phyloP scores from a whole-genome alignment of 169 alveolate species.

The Plasmodium vivax region DNA sequence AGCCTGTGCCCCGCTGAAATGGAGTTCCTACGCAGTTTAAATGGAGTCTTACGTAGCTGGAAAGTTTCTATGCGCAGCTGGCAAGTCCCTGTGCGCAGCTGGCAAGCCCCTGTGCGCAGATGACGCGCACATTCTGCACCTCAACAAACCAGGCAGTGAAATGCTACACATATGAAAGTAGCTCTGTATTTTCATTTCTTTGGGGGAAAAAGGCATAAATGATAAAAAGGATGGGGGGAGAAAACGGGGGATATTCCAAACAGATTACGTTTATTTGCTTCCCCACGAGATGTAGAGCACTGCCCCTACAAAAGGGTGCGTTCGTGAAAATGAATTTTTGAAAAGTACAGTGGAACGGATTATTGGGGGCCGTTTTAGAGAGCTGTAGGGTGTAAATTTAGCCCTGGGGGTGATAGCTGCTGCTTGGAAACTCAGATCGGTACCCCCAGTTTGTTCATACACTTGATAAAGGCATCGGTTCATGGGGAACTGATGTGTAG shows the following conservation, averaged over 20 bases:
- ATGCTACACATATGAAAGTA: neutral
- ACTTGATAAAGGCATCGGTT: neutral
- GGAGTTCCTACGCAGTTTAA: neutral
- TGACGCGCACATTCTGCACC: neutral
- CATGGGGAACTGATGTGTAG: too few species aligned
- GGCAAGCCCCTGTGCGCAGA: too few species aligned
- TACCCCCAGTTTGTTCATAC: neutral
- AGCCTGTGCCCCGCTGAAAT: neutral
- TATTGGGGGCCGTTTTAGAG: neutral
- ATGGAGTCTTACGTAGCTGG: neutral
- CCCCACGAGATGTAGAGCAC: neutral
- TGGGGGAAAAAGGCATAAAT: neutral
- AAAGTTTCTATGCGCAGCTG: too few species aligned
- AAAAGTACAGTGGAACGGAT: neutral
- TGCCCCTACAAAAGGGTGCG: neutral
- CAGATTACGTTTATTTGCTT: neutral
- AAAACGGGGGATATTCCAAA: neutral
- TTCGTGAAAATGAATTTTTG: neutral
- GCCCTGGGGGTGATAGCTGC: neutral
- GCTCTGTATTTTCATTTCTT: neutral
- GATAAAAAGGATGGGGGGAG: neutral
- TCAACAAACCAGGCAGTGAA: neutral
- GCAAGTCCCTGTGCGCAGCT: too few species aligned
- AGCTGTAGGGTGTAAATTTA: neutral
- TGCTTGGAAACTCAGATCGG: neutral